Conservation (phyloP, 1,284 basidiomycete genomes). For the Megacollybia platyphylla region DNA sequence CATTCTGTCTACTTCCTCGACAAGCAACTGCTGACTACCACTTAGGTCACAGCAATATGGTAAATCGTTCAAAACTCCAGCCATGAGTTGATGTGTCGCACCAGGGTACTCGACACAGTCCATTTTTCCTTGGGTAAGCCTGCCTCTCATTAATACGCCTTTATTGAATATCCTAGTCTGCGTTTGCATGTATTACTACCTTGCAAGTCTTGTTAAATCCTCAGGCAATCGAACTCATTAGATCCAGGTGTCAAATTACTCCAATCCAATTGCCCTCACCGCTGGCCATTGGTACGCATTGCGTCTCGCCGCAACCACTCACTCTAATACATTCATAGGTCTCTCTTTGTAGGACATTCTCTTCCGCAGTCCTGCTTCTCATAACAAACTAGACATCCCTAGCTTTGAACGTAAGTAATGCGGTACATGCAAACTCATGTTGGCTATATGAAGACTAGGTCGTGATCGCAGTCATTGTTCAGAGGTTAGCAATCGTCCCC, state of each 20-base stretch:
- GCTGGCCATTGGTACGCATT: constrained; percentile 4
- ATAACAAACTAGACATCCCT: constrained; percentile 8
- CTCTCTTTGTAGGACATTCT: constrained; percentile 17
- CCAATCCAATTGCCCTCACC: constrained; percentile 15
- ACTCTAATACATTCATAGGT: constrained; percentile 11
- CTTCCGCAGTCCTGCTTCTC: background rate
- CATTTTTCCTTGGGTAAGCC: constrained; percentile 5
- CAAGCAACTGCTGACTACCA: background rate
- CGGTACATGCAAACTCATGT: background rate
- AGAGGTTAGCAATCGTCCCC: constrained; percentile 16
- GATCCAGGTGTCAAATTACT: constrained; percentile 20
- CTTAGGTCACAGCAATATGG: constrained; percentile 9
- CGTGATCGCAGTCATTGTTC: constrained; percentile 21
- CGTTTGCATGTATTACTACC: constrained; percentile 21
- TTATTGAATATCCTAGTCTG: constrained; percentile 12
- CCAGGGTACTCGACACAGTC: constrained; percentile 7
- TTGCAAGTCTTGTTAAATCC: constrained; percentile 12
- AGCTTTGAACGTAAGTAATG: constrained; percentile 11
- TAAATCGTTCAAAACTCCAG: background rate
- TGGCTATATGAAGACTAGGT: constrained; percentile 9
- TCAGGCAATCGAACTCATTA: background rate
- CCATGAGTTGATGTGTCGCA: background rate
- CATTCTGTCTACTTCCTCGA: background rate
- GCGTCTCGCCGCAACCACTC: background rate
- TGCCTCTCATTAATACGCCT: too few relatives aligned